Base-by-base conservation (phyloP, 805 yeast species). In the Priceomyces fermenticarens region DNA sequence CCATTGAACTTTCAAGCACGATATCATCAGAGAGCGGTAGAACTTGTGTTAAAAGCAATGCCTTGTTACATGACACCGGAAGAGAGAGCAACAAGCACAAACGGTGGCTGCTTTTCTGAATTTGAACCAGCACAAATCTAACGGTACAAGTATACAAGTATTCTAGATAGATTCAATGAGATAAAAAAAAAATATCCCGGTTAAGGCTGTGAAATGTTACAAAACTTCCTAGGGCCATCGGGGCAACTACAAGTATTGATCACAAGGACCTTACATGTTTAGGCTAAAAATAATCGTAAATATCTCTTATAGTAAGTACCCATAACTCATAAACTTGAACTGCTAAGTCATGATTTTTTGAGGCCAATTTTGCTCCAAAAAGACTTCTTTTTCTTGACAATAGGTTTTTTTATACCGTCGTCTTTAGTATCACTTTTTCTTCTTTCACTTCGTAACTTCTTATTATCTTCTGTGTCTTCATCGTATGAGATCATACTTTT, bases 1-100 rank as follows among this genome's bases (percentile, higher is more conserved):
- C 58, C 4, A 58, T 73, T 6, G 54, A 51, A 4, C 75, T 81
- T 26, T 70, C 67, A 14, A 81, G 86, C 13, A 63, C 65, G 16
- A 71, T 86, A 32, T 78, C 78, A 46, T 70, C 75, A 13, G 63
- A 75, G 3, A 63, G 67, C 7, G 85, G 85, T 3, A 72, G 74
- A 33, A 54, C 69, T 0, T 63, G 87, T 36, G 88, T 86, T 2
- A 69, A 72, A 36, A 81, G 86, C 8, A 57, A 58, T 5, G 85
- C 85, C 4, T 48, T 63, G 3, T 70, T 81, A 33, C 55, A 57
- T 32, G 66, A 64, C 42, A 65, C 71, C 3, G 69, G 67, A 7
- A 47, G 65, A 25, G 39, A 23, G 17, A 39, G 35, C 13, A 39
- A 39, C 7, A 12, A 13, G 3, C 10, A 15, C n/a, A 35, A 20